phyloP scores from a whole-genome alignment of 2,329 filamentous ascomycete genomes.

The Incumbomyces lentus region DNA sequence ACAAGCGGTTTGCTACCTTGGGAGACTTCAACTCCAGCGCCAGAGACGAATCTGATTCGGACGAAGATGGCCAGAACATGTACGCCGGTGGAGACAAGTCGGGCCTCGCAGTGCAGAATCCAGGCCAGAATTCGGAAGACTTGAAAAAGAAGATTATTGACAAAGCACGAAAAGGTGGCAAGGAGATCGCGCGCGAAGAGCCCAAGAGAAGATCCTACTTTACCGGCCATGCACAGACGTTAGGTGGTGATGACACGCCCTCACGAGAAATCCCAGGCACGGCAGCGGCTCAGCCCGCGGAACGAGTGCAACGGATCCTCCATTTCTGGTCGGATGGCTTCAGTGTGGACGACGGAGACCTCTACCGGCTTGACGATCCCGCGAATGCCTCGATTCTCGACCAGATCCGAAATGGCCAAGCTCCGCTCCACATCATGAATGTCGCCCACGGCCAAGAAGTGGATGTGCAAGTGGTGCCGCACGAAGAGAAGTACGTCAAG shows the following conservation, averaged over 20 bases:
- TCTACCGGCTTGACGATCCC: constrained; percentile 54
- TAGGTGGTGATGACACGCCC: constrained; percentile 54
- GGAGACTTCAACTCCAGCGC: constrained; percentile 33
- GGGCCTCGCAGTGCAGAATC: constrained; percentile 57
- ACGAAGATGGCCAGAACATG: constrained; percentile 45
- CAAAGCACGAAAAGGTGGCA: constrained; percentile 31
- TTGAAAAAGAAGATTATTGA: constrained; percentile 42
- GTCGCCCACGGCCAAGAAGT: constrained; percentile 54
- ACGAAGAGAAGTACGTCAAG: constrained; percentile 49
- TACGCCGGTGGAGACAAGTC: constrained; percentile 60
- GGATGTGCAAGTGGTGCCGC: constrained; percentile 54
- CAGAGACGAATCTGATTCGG: constrained; percentile 41
- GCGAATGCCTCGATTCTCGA: constrained; percentile 51
- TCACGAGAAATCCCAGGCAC: constrained; percentile 48
- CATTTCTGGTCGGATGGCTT: constrained; percentile 59
- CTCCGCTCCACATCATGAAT: constrained; percentile 53
- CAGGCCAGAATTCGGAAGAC: constrained; percentile 33
- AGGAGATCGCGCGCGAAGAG: constrained; percentile 13
- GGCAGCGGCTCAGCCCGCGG: constrained; percentile 30
- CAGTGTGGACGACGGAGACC: constrained; percentile 54
- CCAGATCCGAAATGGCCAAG: constrained; percentile 53
- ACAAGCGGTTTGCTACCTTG: constrained; percentile 40
- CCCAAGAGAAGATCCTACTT: constrained; percentile 36
- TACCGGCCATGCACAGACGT: constrained; percentile 51
- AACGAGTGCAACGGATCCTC: constrained; percentile 47